Evolutionary conservation across 2,329 filamentous ascomycete species (phyloP), one percentile per base, ranked within the genome.

Genomic region (Beauveria rudraprayagi): DNA sequence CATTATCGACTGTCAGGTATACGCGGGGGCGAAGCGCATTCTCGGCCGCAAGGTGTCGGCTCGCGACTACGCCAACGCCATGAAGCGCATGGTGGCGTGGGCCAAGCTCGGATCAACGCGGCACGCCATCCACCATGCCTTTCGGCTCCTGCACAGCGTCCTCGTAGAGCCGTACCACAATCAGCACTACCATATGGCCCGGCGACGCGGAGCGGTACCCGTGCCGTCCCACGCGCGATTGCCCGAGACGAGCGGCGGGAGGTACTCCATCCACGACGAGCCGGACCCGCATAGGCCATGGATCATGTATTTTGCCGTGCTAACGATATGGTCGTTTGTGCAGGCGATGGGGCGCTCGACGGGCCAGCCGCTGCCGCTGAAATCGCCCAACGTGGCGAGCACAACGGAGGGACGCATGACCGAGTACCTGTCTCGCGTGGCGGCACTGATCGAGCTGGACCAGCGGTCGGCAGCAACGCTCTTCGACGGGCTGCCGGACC

Each of bases 241-340:
- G 30, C 34, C 34, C 34, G 34, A 37, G 34, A 37, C 14, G 34
- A 37, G 34, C 30, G 22, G 17, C n/a, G 9, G 19, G 28, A 11
- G 34, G 22, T 96, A 96, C 72, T 88, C 85, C 1, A 87, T 90
- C 14, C 83, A 87, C 40, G 86, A 88, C 65, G 92, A 96, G 69
- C 84, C 87, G 34, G 83, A 96, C 28, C 85, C 94, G 24, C 93
- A 96, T 67, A 82, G 91, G 28, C 90, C 92, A 0, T 96, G 92
- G 91, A 89, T 95, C 48, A 82, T 96, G 70, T 96, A 96, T 75
- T 93, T 93, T 67, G 89, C 92, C 0, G 85, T 87, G 0, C 77
- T 96, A 58, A 89, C 91, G 54, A 91, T 96, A 11, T 96, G 91
- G 91, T 89, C 85, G 3, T 96, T 93, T 69, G 91, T 91, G 3